A percentile compares a stretch with the other conserved stretches of the same genome.
Evolutionary conservation across 352 stramenopile species (phyloP).

Genomic region (Peronosclerospora sorghi): DNA sequence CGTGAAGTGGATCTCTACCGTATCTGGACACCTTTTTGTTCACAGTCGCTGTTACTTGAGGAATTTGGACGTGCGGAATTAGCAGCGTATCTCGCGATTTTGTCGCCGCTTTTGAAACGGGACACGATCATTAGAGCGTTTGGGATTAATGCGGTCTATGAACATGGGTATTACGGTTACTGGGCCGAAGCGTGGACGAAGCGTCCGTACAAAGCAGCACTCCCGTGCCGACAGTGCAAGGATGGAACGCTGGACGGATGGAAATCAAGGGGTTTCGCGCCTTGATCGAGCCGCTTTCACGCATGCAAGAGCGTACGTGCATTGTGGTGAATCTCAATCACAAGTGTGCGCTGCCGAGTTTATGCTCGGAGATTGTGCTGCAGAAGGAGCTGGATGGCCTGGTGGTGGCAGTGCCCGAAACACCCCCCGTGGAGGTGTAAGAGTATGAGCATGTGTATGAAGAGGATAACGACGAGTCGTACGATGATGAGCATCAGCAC

Average conservation of each 20-base stretch:
- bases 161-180: slow-evolving; percentile 55
- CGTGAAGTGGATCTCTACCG: slow-evolving; percentile 69
- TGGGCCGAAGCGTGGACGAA: slow-evolving; percentile 46
- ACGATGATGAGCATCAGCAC: too few species aligned
- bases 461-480: too few species aligned
- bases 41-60: slow-evolving; percentile 50
- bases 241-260: slow-evolving; percentile 61
- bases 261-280: slow-evolving; percentile 65
- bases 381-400: too few species aligned
- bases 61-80: slow-evolving; percentile 45
- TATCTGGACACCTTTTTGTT: slow-evolving; percentile 68
- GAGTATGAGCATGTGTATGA: too few species aligned
- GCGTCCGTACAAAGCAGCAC: slow-evolving; percentile 19
- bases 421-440: too few species aligned
- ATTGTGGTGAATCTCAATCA: slow-evolving; percentile 75
- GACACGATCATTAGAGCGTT: slow-evolving; percentile 60
- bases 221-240: slow-evolving; percentile 38
- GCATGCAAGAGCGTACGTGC: slow-evolving; percentile 50
- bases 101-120: slow-evolving; percentile 59
- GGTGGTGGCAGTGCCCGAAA: too few species aligned
- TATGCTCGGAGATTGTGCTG: too few species aligned
- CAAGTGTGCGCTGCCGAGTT: slow-evolving; percentile 64
- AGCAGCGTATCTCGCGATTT: slow-evolving; percentile 54
- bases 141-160: slow-evolving; percentile 73
- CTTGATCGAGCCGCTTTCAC: slow-evolving; percentile 62